phyloP scores from a whole-genome alignment of 345 rosid genomes.

The Noccaea caerulescens region DNA sequence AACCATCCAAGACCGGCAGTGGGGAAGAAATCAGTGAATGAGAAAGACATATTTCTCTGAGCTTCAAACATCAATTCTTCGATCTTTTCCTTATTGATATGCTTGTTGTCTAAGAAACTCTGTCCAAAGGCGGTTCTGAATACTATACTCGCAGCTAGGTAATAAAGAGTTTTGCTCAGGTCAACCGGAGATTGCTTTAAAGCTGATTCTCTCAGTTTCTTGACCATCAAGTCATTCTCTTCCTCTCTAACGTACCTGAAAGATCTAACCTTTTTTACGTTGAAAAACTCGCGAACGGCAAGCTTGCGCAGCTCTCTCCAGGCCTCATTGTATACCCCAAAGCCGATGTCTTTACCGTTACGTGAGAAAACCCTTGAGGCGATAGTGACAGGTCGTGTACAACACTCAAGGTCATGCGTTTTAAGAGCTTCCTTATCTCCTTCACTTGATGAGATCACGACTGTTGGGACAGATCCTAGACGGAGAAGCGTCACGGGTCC shows the following conservation, averaged over 20 bases:
- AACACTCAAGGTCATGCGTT: slow-evolving; percentile 40
- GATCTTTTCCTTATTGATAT: slow-evolving; percentile 14
- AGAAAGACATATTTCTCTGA: neutral
- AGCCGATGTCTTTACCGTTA: slow-evolving; percentile 27
- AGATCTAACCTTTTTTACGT: slow-evolving; percentile 23
- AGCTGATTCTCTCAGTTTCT: slow-evolving; percentile 27
- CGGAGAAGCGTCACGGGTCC: slow-evolving; percentile 43
- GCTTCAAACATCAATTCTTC: slow-evolving; percentile 32
- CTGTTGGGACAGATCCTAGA: slow-evolving; percentile 24
- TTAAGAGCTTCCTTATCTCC: slow-evolving; percentile 44
- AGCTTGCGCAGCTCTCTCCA: slow-evolving; percentile 44
- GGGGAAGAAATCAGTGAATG: slow-evolving; percentile 31
- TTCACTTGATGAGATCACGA: slow-evolving; percentile 37
- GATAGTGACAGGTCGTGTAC: slow-evolving; percentile 28
- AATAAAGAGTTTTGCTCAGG: slow-evolving; percentile 12
- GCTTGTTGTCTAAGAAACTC: slow-evolving; percentile 3
- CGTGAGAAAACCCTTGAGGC: slow-evolving; percentile 31
- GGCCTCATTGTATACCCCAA: slow-evolving; percentile 25
- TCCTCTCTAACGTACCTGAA: slow-evolving; percentile 36
- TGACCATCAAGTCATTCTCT: slow-evolving; percentile 30
- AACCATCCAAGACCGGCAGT: slow-evolving; percentile 29
- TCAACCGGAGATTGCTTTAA: slow-evolving; percentile 23
- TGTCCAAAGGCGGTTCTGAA: slow-evolving; percentile 36
- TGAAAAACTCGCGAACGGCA: slow-evolving; percentile 21
- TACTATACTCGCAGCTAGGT: neutral